Evolutionary conservation across 164 flowering plant genomes (phyloP).

Genomic region (Warburgia ugandensis): DNA sequence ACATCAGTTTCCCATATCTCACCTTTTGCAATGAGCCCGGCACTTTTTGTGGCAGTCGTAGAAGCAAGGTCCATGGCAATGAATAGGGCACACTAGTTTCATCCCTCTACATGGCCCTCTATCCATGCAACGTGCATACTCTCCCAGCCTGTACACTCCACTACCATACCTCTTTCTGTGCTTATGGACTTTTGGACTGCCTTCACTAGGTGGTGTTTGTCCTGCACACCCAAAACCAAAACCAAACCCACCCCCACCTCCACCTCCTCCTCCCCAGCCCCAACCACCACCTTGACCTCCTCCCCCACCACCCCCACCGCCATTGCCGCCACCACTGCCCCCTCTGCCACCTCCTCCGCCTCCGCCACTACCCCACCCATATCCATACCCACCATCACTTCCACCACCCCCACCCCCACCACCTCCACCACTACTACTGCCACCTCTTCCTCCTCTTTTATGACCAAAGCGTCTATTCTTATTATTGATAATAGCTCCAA

Average conservation of each 20-base stretch:
- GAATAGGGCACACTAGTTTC: constrained; percentile 10
- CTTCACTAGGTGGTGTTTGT: background rate
- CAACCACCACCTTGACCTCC: background rate
- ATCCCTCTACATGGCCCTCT: constrained; percentile 13
- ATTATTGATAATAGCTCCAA: no score
- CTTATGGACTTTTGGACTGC: background rate
- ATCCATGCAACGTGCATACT: constrained; percentile 14
- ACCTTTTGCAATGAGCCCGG: constrained; percentile 9
- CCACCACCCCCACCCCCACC: background rate
- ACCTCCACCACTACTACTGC: no score
- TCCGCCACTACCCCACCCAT: background rate
- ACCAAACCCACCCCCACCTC: background rate
- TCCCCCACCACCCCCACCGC: background rate
- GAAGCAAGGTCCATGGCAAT: constrained; percentile 11
- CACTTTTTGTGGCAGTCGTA: constrained; percentile 10
- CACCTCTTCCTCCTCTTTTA: no score
- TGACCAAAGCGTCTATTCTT: no score
- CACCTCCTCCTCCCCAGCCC: background rate
- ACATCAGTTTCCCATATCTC: no score
- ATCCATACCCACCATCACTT: background rate
- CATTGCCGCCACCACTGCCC: background rate
- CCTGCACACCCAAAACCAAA: no score
- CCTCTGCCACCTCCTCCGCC: background rate
- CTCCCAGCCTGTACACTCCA: constrained; percentile 5
- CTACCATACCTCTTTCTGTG: background rate